Evolutionary conservation across 2,329 filamentous ascomycete genomes (phyloP), one percentile per base, ranked within the genome.

Genomic region (Colletotrichum musae): DNA sequence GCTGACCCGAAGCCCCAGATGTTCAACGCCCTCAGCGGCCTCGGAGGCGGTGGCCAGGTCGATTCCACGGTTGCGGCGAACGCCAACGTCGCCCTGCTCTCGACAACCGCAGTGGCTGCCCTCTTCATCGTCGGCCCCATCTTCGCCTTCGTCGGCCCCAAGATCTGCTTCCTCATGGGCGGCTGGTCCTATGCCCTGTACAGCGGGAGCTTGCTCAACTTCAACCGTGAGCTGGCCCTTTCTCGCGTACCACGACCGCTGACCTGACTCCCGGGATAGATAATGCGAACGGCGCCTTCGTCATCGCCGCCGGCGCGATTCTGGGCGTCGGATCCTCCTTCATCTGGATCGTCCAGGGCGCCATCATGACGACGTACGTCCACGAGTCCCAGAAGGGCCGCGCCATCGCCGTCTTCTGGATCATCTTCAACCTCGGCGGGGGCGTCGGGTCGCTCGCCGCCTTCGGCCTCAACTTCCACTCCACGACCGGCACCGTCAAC

Each of bases 291-390:
- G 82, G 80, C 24, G 71, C 76, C 5, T 84, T 85, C 61, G 82
- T 85, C 41, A 85, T 85, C 63, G 81, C 77, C 6, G 71, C 81
- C 2, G 83, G 83, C 32, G 82, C 81, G 6, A 77, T 85, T 28
- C 78, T 85, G n/a, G 83, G 83, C 72, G 68, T 84, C 21, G 82
- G 83, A 12, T 81, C 82, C 3, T 80, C 82, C 1, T 81, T 85
- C 67, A 68, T 85, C 6, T 85, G 83, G 83, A 80, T 84, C 28
- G 77, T 82, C 0, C 83, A 85, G 71, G 83, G 83, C 13, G 81
- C 83, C 21, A 85, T 85, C 71, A 85, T 85, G 83, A 84, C 81
- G 0, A 82, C 82, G 1, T 85, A 85, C 68, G 79, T 82, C 1
- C 72, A 76, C 12, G 82, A 84, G 60, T 77, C 76, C 5, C 80